Evolutionary conservation across 805 yeast genomes (phyloP).

Genomic region (Wickerhamiella lipophila): DNA sequence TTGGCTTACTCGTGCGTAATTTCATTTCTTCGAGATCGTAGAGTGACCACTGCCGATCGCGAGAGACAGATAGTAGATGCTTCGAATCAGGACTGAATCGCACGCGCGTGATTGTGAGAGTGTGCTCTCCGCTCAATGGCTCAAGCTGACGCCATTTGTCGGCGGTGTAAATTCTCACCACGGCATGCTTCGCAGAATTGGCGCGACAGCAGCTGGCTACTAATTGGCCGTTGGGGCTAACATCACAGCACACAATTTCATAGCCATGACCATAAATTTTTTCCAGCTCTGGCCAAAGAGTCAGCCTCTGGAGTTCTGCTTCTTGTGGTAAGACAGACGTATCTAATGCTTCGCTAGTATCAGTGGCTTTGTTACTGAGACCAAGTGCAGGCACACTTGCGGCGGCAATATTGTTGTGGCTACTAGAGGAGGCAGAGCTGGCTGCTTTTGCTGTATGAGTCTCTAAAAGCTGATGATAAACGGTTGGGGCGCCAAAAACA

Average conservation of each 20-base stretch:
- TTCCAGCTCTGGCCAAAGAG: slow-evolving; percentile 90
- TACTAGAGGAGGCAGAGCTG: neutral
- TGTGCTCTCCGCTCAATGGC: slow-evolving; percentile 40
- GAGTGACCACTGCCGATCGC: slow-evolving; percentile 76
- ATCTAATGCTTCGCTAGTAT: slow-evolving; percentile 31
- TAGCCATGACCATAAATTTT: slow-evolving; percentile 96
- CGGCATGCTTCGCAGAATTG: slow-evolving; percentile 73
- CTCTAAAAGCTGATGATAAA: slow-evolving; percentile 51
- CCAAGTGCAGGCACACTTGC: slow-evolving; percentile 92
- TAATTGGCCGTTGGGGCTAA: slow-evolving; percentile 46
- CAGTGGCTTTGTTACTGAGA: slow-evolving; percentile 73
- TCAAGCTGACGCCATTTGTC: slow-evolving; percentile 45
- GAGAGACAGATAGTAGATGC: slow-evolving; percentile 61
- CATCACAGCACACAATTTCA: slow-evolving; percentile 71
- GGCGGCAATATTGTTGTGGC: slow-evolving; percentile 49
- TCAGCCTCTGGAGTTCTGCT: slow-evolving; percentile 79
- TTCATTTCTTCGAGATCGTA: slow-evolving; percentile 39
- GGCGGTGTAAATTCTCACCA: slow-evolving; percentile 59
- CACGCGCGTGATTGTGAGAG: slow-evolving; percentile 72
- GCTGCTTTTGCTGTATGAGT: slow-evolving; percentile 21
- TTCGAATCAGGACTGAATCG: slow-evolving; percentile 58
- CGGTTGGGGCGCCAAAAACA: slow-evolving; percentile 75
- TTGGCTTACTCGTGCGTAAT: slow-evolving; percentile 33
- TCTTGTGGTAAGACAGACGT: slow-evolving; percentile 64
- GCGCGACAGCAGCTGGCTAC: slow-evolving; percentile 90